Evolutionary conservation across 148 eudicot species (phyloP).

Genomic region (Vaccinium myrtillus): DNA sequence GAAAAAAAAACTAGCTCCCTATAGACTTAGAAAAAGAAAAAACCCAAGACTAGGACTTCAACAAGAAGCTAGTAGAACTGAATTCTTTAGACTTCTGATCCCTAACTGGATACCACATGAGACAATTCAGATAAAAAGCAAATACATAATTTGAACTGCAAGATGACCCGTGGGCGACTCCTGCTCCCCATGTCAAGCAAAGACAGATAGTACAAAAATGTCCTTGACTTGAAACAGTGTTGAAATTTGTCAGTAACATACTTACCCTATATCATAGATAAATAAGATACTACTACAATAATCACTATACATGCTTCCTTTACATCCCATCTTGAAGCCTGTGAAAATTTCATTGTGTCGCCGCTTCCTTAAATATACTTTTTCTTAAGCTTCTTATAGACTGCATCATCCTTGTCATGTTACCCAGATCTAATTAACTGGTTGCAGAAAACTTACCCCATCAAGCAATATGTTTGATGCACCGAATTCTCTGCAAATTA

Average conservation of each 20-base stretch:
- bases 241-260: not conserved
- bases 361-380: not conserved
- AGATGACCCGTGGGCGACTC: not conserved
- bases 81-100: not conserved
- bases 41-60: not conserved
- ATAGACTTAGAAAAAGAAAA: not conserved
- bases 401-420: not conserved
- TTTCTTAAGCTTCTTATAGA: not conserved
- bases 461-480: conserved; percentile 87
- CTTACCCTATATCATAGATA: not conserved
- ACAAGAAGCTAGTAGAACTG: not conserved
- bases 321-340: not conserved
- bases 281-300: not conserved
- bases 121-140: not conserved
- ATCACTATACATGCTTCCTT: not conserved
- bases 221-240: not conserved
- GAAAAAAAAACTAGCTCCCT: too few relatives aligned
- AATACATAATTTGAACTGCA: not conserved
- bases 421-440: not conserved
- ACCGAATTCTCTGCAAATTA: conserved; percentile 76
- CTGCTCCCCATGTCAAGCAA: not conserved
- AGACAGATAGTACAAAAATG: not conserved
- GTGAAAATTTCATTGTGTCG: not conserved
- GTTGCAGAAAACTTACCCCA: conserved; percentile 45
- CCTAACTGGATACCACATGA: not conserved